Conservation (phyloP, 2,329 filamentous ascomycete genomes). For the Aspergillus sp. region DNA sequence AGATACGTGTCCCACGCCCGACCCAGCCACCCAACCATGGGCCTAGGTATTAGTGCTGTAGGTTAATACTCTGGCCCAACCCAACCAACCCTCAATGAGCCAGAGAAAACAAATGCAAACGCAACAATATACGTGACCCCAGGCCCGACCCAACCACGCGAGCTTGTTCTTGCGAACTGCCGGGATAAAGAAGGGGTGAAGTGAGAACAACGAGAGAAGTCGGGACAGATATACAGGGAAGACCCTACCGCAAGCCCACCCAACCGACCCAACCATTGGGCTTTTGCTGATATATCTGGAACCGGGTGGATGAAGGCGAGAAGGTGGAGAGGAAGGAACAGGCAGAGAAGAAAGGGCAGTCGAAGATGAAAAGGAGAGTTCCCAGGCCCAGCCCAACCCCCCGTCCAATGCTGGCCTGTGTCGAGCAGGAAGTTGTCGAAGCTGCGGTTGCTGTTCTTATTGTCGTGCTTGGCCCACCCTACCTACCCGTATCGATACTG, state of each 20-base stretch:
- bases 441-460: neutral
- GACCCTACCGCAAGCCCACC: slow-evolving; percentile 1
- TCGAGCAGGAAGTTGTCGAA: neutral
- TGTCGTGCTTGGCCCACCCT: neutral
- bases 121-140: slow-evolving; percentile 1
- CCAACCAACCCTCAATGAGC: neutral
- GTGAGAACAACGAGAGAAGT: neutral
- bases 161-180: neutral
- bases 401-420: neutral
- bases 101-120: neutral
- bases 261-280: neutral
- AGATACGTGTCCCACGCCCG: neutral
- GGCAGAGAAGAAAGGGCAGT: neutral
- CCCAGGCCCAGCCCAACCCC: slow-evolving; percentile 5
- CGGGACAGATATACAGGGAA: neutral
- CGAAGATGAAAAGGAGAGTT: neutral
- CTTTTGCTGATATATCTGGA: neutral
- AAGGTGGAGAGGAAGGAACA: neutral
- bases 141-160: slow-evolving; percentile 9
- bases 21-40: slow-evolving; percentile 4
- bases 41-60: neutral
- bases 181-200: neutral
- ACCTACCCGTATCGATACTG: too few relatives aligned
- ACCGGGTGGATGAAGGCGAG: neutral
- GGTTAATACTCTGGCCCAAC: neutral